Base-by-base conservation (phyloP, 2,329 filamentous ascomycete genomes). In the Aspergillus sp. region DNA sequence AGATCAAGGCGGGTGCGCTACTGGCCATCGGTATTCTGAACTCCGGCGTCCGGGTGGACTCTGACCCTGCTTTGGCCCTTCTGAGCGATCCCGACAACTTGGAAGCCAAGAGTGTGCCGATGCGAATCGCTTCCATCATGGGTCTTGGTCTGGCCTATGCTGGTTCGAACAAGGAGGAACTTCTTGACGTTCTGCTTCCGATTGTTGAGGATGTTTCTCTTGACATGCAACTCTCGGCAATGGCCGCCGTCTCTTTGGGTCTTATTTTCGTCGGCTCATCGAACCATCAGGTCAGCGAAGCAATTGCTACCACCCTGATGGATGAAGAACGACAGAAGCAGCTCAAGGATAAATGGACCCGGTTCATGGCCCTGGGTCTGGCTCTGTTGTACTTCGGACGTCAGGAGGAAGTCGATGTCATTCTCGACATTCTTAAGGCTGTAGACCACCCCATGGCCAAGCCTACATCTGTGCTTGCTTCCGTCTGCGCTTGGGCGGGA, bases 381-480 rank as follows among this genome's bases (percentile, higher is more conserved):
- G 94, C 93, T 1, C 82, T 99, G 22, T 80, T 99, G 24, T 99
- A 91, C 82, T 97, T 99, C 64, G 94, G 94, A 36, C 87, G 90
- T 59, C 94, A 99, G 74, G 94, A 99, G 72, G 93, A 97, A 71
- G 94, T 97, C n/a, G 94, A 99, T 65, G 93, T 97, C 52, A 92
- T 97, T 60, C 77, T 97, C 30, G 94, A 99, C 76, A 96, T 94
- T 0, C 82, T 99, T 51, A 99, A 97, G 79, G 94, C 89, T 22
- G 91, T 97, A 49, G 92, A 97, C 59, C 93, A 97, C 69, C 93
- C 94, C 20, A 95, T 96, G 86, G 90, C 92, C 17, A 94, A 94
- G 74, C 89, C 94, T n/a, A 96, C 93, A 1, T 89, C 90, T 1
- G 90, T 97, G 5, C 82, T 99, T 55, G 91, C 92, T 14, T 93